A percentile compares a stretch with the other conserved stretches of the same genome.
Conservation (phyloP, 2,329 filamentous ascomycete genomes). For the Xylariaceae sp. region DNA sequence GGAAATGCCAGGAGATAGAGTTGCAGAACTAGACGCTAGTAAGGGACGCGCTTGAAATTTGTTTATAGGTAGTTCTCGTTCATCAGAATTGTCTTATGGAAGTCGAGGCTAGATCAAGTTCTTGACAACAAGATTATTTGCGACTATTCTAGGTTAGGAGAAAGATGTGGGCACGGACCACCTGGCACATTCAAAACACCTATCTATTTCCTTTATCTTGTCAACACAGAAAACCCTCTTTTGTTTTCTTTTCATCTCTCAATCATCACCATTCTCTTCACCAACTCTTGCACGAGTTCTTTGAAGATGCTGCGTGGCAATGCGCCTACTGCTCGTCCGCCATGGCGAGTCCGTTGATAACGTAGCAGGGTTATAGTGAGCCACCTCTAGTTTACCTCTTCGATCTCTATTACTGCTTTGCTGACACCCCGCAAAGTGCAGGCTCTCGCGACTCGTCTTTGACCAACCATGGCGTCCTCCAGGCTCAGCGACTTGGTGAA, state of each 20-base stretch:
- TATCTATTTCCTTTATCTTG: too few relatives aligned
- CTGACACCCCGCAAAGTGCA: conserved; percentile 58
- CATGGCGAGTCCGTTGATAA: conserved; percentile 94
- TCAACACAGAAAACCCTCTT: too few relatives aligned
- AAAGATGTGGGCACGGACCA: too few relatives aligned
- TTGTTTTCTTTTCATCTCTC: not conserved
- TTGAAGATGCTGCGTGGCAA: conserved; percentile 37
- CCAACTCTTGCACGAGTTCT: not conserved
- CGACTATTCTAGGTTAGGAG: too few relatives aligned
- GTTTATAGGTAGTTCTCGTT: too few relatives aligned
- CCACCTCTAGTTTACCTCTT: not conserved
- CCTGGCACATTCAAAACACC: too few relatives aligned
- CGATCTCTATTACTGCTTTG: not conserved
- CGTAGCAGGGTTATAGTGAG: conserved; percentile 77
- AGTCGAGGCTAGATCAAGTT: too few relatives aligned
- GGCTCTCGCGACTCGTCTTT: conserved; percentile 81
- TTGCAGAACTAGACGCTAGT: too few relatives aligned
- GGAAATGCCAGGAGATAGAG: too few relatives aligned
- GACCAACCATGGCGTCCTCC: conserved; percentile 81
- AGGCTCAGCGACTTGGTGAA: conserved; percentile 73
- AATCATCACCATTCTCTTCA: not conserved
- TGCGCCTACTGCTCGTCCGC: conserved; percentile 76
- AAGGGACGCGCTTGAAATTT: too few relatives aligned
- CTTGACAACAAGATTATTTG: too few relatives aligned
- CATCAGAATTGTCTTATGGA: too few relatives aligned